A percentile compares a stretch with the other conserved stretches of the same genome.
Conservation (phyloP, 2,329 filamentous ascomycete species). For the Aspergillus jensenii region DNA sequence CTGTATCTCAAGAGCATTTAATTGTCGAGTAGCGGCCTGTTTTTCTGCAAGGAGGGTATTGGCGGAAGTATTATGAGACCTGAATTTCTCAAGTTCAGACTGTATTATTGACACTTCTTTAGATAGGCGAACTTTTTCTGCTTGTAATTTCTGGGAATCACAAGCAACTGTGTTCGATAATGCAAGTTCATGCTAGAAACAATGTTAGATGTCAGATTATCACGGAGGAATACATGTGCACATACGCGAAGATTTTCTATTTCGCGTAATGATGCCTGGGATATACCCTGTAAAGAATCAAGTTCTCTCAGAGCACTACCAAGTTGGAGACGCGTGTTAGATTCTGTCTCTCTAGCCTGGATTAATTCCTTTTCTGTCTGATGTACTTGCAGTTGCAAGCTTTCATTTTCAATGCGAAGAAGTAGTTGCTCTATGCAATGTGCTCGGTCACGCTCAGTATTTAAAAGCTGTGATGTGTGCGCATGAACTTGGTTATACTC, state of each 20-base stretch:
- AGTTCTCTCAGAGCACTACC: conserved; percentile 51
- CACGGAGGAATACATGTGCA: conserved; percentile 5
- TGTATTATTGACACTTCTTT: conserved; percentile 60
- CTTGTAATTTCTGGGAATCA: conserved; percentile 69
- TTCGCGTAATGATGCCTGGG: conserved; percentile 55
- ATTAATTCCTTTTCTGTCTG: conserved; percentile 57
- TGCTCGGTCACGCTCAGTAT: conserved; percentile 72
- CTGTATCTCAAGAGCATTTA: conserved; percentile 75
- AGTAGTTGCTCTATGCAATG: conserved; percentile 68
- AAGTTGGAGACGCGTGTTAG: conserved; percentile 47
- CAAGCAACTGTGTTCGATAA: conserved; percentile 66
- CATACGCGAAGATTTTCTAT: conserved; percentile 57
- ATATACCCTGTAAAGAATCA: conserved; percentile 23
- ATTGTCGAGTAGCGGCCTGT: conserved; percentile 72
- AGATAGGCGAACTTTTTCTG: conserved; percentile 62
- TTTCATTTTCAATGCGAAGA: conserved; percentile 72
- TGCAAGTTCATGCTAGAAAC: conserved; percentile 65
- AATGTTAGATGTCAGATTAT: conserved; percentile 16
- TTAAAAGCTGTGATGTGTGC: conserved; percentile 65
- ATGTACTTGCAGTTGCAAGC: conserved; percentile 64
- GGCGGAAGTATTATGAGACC: conserved; percentile 59
- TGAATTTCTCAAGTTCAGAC: conserved; percentile 63
- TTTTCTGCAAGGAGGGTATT: conserved; percentile 75
- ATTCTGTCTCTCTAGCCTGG: conserved; percentile 46
- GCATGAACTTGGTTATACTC: conserved; percentile 67